Conservation (phyloP, 352 stramenopile species). For the Phytophthora hibernalis region DNA sequence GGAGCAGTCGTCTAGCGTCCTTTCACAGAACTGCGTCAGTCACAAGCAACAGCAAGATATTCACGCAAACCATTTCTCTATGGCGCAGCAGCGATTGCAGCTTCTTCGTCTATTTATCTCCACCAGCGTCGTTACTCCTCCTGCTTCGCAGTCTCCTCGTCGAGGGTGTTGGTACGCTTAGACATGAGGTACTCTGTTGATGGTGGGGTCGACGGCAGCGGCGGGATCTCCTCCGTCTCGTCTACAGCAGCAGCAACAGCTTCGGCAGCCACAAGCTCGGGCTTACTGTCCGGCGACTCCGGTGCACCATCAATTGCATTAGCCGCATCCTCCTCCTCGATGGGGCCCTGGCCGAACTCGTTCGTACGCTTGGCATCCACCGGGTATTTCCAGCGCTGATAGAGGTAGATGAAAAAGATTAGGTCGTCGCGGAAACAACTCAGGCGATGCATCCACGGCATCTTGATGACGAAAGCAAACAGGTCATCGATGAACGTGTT, state of each 20-base stretch:
- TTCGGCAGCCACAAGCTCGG: constrained; percentile 18
- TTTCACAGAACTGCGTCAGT: constrained; percentile 17
- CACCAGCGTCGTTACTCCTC: constrained; percentile 20
- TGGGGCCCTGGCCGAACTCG: constrained; percentile 92
- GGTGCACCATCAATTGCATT: constrained; percentile 40
- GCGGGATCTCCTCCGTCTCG: constrained; percentile 32
- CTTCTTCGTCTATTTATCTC: constrained; percentile 31
- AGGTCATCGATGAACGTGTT: constrained; percentile 95
- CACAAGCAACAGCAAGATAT: not conserved
- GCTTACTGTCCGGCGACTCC: constrained; percentile 7
- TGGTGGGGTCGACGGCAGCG: constrained; percentile 24
- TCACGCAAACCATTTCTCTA: constrained; percentile 6
- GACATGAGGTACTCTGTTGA: constrained; percentile 68
- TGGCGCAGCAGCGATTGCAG: constrained; percentile 5
- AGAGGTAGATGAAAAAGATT: constrained; percentile 99
- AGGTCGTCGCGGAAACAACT: constrained; percentile 99
- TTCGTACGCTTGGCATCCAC: constrained; percentile 93
- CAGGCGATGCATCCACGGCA: constrained; percentile 97
- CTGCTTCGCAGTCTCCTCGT: constrained; percentile 21
- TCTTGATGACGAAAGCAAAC: constrained; percentile 93
- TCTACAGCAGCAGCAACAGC: constrained; percentile 30
- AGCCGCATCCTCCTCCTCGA: constrained; percentile 49
- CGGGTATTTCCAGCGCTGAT: constrained; percentile 98
- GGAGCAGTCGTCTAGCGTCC: constrained; percentile 4
- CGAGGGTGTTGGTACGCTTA: constrained; percentile 54